Evolutionary conservation across 2,329 filamentous ascomycete species (phyloP), one percentile per base, ranked within the genome.

Genomic region (Colletotrichum paranaense): DNA sequence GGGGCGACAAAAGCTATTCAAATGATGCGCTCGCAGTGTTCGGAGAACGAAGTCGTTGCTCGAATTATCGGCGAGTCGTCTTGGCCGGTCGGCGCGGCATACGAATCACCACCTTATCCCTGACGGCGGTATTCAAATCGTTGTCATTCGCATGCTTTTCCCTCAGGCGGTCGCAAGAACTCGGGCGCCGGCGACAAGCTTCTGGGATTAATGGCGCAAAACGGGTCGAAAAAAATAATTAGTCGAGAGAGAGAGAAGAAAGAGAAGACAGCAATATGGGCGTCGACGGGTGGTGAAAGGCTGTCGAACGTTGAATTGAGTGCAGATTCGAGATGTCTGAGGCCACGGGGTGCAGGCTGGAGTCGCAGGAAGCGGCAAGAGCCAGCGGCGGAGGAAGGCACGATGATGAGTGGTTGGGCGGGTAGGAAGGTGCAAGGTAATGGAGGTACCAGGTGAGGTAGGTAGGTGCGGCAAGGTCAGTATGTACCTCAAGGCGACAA

Each of bases 91-190:
- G 46, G 60, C 62, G 60, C 55, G 49, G 55, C 49, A 62, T 63
- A 71, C 49, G 46, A 71, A 66, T 73, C 71, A 73, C 72, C 72
- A 74, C 72, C 57, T 67, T 72, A 68, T 74, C 68, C 68, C 58
- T 74, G 52, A 72, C 52, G 56, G 62, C 30, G 57, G 68, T 63
- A 57, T 60, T 72, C 38, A 74, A 30, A 49, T 56, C 14, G 63
- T 56, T 59, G 26, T 58, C 63, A 55, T 67, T 72, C 68, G 72
- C 72, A 74, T 74, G 62, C 68, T 72, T 72, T 68, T 67, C 68
- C 62, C 35, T 46, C 49, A 26, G 19, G 19, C 42, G 28, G 62
- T 72, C 58, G 62, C 63, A 52, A 70, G n/a, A 62, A 52, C 35
- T 72, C 12, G 35, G 52, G 46, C 16, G 66, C 42, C 38, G 53